phyloP scores from a whole-genome alignment of 2,329 filamentous ascomycete species.

The Fusarium sambucinum region DNA sequence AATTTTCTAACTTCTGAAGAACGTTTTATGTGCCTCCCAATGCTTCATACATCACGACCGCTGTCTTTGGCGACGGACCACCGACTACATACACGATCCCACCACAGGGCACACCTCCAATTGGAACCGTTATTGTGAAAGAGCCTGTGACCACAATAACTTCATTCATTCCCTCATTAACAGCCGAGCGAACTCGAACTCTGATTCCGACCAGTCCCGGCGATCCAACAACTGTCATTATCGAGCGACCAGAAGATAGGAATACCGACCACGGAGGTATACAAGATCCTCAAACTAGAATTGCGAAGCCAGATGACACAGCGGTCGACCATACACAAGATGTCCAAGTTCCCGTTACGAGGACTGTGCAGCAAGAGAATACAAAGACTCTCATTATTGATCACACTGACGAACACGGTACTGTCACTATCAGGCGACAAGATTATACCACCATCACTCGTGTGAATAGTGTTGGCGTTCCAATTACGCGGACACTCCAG shows the following conservation, averaged over 20 bases:
- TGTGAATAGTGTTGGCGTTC: not conserved
- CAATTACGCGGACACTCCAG: not conserved
- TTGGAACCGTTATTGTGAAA: conserved; percentile 5
- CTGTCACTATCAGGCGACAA: not conserved
- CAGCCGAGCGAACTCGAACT: conserved; percentile 1
- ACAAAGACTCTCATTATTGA: not conserved
- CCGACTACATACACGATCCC: not conserved
- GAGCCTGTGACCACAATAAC: not conserved
- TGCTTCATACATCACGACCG: not conserved
- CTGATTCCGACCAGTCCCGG: not conserved
- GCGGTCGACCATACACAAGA: not conserved
- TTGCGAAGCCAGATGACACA: not conserved
- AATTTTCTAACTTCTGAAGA: not conserved
- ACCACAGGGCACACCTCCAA: conserved; percentile 13
- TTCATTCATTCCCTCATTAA: conserved; percentile 10
- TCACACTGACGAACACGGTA: not conserved
- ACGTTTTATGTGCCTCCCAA: conserved; percentile 6
- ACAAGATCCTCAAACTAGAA: not conserved
- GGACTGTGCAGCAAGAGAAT: not conserved
- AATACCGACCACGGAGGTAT: not conserved
- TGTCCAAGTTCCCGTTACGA: not conserved
- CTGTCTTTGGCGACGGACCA: not conserved
- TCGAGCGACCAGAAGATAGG: conserved; percentile 6
- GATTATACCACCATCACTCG: not conserved
- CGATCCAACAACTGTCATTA: conserved; percentile 2